Evolutionary conservation across 495 filamentous ascomycete species (phyloP), one percentile per base, ranked within the genome.

Genomic region (Immersiella caudata): DNA sequence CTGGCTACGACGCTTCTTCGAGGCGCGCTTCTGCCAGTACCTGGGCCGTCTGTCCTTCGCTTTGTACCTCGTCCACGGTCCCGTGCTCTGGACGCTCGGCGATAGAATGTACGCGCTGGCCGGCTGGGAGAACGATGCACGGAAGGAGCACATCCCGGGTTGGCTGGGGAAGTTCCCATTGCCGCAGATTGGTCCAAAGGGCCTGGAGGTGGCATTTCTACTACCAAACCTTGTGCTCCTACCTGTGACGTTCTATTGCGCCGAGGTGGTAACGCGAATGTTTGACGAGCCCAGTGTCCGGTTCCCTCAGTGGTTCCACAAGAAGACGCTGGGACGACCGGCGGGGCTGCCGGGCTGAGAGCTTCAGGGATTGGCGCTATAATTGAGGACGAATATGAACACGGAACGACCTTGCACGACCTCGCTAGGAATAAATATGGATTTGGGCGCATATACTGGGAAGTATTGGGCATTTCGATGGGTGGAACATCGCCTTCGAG

Each of bases 61-160:
- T 12, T 84, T 91, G 20, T 91, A 91, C 64, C 81, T 91, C 51
- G 84, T 90, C 18, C 88, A 91, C 67, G 87, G 86, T 6, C 85
- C 86, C 2, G 81, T 91, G 27, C 72, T 87, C 6, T 81, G 67
- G 67, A 79, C 73, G 0, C 66, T 83, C 3, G 81, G 80, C 22
- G 77, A 80, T 58, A 71, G 79, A 24, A 11, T 83, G 40, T 88
- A 89, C 72, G 77, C 81, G 4, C 84, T 85, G 9, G 77, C 79
- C 0, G 87, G 87, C 0, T 86, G 82, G 76, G 64, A 64, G 27
- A 75, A 73, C 25, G 78, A 81, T 16, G 66, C 67, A 8, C 78
- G 83, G 64, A 26, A 67, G 11, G 60, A 65, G 18, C 70, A 80
- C 26, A 73, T 85, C 33, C 71, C 79, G 8, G 64, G 71, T 5